Base-by-base conservation (phyloP, 345 rosid genomes). In the Camelina sativa region DNA sequence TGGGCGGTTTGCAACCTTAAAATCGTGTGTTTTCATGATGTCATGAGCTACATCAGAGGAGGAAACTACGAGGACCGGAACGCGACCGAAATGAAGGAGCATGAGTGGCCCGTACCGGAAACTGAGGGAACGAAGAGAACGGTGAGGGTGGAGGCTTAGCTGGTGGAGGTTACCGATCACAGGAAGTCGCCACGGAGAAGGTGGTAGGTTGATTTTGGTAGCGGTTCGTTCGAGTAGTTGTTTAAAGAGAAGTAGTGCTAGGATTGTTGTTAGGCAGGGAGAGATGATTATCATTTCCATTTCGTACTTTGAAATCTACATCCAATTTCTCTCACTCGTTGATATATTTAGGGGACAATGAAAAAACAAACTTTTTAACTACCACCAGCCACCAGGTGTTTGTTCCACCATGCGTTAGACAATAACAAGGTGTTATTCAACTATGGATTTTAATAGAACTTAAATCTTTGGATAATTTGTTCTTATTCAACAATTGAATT, bases 131-230 rank as follows among this genome's bases (percentile, higher is more conserved):
- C 50, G 46, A 6, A 89, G 83, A 7, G 85, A 69, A 19, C 80
- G 80, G 61, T 86, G 93, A 7, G 87, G 78, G 54, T 66, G n/a
- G 28, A 10, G 9, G 4, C 89, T 85, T 8, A 86, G 50, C 43
- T 81, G 85, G 69, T 82, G 86, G 68, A 88, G 81, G 81, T 86
- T 86, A 32, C 93, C 93, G 0, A 86, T 50, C 16, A 86, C 22
- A 0, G 91, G 89, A n/a, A 86, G 80, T 43, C 66, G 71, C 16
- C 70, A 54, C 3, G 87, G 89, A 11, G 88, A 85, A 2, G 88
- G 65, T 59, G 54, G 55, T 71, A 16, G n/a, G 52, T 59, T 71
- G 8, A 5, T n/a, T 16, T 41, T 43, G 23, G 41, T 5, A 15
- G 23, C 7, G 22, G 23, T 23, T 28, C 23, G 64, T 41, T 23